Conservation (phyloP, 805 yeast species). For the Starmerella geochares region DNA sequence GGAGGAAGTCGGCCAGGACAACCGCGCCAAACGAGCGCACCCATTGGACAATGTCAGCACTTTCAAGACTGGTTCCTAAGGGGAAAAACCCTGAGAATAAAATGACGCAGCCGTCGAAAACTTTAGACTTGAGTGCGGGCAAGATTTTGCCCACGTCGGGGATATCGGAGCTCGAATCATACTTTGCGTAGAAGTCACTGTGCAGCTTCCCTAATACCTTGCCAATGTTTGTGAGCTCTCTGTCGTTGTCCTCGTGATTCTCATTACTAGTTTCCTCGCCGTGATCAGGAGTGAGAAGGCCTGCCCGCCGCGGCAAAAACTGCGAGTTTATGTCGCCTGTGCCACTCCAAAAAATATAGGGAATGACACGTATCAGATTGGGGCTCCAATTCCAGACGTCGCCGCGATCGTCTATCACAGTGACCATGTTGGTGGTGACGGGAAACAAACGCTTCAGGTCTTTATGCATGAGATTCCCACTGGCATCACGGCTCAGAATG, state of each 20-base stretch:
- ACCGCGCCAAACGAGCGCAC: conserved; percentile 83
- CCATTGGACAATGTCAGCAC: conserved; percentile 87
- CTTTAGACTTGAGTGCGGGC: conserved; percentile 60
- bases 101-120: conserved; percentile 58
- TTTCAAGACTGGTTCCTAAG: conserved; percentile 52
- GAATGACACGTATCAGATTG: conserved; percentile 82
- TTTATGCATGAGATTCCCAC: conserved; percentile 84
- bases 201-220: conserved; percentile 58
- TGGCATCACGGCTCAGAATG: conserved; percentile 84
- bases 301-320: conserved; percentile 66
- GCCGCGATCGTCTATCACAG: conserved; percentile 92
- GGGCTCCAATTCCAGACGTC: conserved; percentile 98
- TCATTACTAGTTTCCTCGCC: conserved; percentile 9
- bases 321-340: conserved; percentile 94
- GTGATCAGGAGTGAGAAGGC: conserved; percentile 27
- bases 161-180: conserved; percentile 28
- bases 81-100: conserved; percentile 88
- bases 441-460: conserved; percentile 83
- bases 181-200: conserved; percentile 47
- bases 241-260: conserved; percentile 36
- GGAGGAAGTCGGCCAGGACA: conserved; percentile 60
- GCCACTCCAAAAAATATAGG: conserved; percentile 92
- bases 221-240: conserved; percentile 56
- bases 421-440: conserved; percentile 92
- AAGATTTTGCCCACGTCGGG: conserved; percentile 34